phyloP scores from a whole-genome alignment of 208 protist species.

The Angomonas deanei region DNA sequence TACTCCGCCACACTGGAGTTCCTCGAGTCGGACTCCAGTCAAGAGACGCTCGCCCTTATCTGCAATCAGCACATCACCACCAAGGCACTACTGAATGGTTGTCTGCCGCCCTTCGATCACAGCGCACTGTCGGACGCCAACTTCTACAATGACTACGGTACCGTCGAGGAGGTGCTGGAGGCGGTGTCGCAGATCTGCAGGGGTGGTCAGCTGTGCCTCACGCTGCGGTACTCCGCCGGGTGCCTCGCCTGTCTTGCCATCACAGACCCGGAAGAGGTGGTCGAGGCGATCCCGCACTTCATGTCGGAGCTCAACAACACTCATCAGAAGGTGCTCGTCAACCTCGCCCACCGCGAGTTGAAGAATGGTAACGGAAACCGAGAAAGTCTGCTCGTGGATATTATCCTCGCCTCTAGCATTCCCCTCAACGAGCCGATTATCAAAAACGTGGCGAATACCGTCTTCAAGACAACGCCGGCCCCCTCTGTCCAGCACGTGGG shows the following conservation, averaged over 20 bases:
- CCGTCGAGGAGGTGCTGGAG: constrained; percentile 26
- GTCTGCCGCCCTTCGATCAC: constrained; percentile 25
- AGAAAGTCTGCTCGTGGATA: background rate
- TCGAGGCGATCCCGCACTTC: constrained; percentile 19
- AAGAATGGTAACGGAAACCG: background rate
- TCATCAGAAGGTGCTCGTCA: constrained; percentile 18
- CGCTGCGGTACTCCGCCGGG: constrained; percentile 53
- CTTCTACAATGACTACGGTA: constrained; percentile 3
- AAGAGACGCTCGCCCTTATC: constrained; percentile 41
- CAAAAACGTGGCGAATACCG: background rate
- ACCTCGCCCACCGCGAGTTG: constrained; percentile 14
- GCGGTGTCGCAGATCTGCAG: constrained; percentile 16
- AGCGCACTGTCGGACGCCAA: constrained; percentile 8
- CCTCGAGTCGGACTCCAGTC: constrained; percentile 29
- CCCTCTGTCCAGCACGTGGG: constrained; percentile 7
- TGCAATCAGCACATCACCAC: constrained; percentile 36
- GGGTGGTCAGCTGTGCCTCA: constrained; percentile 34
- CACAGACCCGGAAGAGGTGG: constrained; percentile 3
- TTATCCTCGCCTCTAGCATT: constrained; percentile 6
- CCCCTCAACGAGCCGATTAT: constrained; percentile 1
- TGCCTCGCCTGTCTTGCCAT: constrained; percentile 39
- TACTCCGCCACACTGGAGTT: constrained; percentile 13
- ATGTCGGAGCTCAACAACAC: constrained; percentile 25
- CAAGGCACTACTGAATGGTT: constrained; percentile 40
- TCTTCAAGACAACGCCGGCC: constrained; percentile 1